Conservation (phyloP, 768 basidiomycete genomes). For the Sarcodon sp. region DNA sequence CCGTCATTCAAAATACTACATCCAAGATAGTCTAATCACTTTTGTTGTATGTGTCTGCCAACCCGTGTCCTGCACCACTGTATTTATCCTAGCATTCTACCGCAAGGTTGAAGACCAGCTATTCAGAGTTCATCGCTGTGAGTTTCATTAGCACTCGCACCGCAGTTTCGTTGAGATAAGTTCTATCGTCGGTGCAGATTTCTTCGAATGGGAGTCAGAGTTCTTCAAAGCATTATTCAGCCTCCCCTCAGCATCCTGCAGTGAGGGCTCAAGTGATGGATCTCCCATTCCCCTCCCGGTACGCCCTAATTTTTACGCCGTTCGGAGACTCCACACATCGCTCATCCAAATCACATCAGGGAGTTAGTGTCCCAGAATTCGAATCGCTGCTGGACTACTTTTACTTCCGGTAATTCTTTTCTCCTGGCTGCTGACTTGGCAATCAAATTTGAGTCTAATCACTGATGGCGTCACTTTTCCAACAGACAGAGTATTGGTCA, state of each 20-base stretch:
- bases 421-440: too few relatives aligned
- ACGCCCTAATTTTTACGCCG: background rate
- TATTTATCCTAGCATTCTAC: background rate
- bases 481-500: background rate
- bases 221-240: slow-evolving; percentile 25
- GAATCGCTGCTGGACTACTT: slow-evolving; percentile 26
- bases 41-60: slow-evolving; percentile 8
- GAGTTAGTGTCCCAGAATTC: slow-evolving; percentile 21
- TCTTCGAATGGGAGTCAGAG: slow-evolving; percentile 23
- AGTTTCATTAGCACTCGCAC: background rate
- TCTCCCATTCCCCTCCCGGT: slow-evolving; percentile 17
- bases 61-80: background rate
- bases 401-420: slow-evolving; percentile 20
- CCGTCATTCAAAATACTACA: slow-evolving; percentile 8
- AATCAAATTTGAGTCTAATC: too few relatives aligned
- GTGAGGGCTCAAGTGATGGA: slow-evolving; percentile 20
- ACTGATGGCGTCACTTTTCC: too few relatives aligned
- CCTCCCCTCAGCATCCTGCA: slow-evolving; percentile 10
- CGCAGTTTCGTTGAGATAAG: background rate
- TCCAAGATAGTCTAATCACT: slow-evolving; percentile 8
- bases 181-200: slow-evolving; percentile 6
- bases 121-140: slow-evolving; percentile 25
- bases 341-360: slow-evolving; percentile 4
- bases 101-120: slow-evolving; percentile 21
- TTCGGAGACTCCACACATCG: background rate